phyloP scores from a whole-genome alignment of 2,329 filamentous ascomycete genomes.

The Fusarium nisikadoi region DNA sequence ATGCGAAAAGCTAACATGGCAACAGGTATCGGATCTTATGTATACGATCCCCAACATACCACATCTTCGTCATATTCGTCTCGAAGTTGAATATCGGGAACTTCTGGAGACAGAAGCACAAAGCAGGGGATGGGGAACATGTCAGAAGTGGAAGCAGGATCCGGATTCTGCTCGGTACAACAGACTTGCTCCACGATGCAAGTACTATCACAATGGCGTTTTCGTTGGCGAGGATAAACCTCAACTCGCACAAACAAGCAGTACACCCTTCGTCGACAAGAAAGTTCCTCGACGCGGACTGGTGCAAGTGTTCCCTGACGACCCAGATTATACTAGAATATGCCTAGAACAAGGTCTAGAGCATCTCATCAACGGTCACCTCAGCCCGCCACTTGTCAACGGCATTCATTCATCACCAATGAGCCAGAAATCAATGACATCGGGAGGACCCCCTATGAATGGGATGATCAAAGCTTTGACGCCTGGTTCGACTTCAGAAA shows the following conservation, averaged over 20 bases:
- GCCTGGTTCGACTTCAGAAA: slow-evolving; percentile 31
- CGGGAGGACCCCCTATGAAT: slow-evolving; percentile 44
- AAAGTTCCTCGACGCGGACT: slow-evolving; percentile 66
- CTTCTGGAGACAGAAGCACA: slow-evolving; percentile 62
- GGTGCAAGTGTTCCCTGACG: slow-evolving; percentile 62
- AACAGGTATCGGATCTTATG: slow-evolving; percentile 70
- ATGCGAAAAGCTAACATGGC: slow-evolving; percentile 11
- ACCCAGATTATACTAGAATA: slow-evolving; percentile 66
- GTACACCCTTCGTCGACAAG: slow-evolving; percentile 64
- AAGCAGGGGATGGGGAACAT: slow-evolving; percentile 53
- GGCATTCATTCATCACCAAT: slow-evolving; percentile 60
- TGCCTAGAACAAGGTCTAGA: slow-evolving; percentile 68
- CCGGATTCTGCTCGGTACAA: slow-evolving; percentile 63
- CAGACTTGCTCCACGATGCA: slow-evolving; percentile 66
- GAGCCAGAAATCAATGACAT: slow-evolving; percentile 49
- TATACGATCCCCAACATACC: slow-evolving; percentile 66
- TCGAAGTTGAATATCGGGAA: slow-evolving; percentile 70
- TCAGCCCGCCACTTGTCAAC: slow-evolving; percentile 58
- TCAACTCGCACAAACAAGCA: slow-evolving; percentile 59
- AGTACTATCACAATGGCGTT: slow-evolving; percentile 67
- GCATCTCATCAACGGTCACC: slow-evolving; percentile 61
- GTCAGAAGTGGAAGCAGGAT: slow-evolving; percentile 69
- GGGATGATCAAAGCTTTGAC: slow-evolving; percentile 43
- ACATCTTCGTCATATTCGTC: slow-evolving; percentile 65
- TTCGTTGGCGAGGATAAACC: slow-evolving; percentile 64